phyloP scores from a whole-genome alignment of 2,329 filamentous ascomycete genomes.

The Exophiala xenobiotica region DNA sequence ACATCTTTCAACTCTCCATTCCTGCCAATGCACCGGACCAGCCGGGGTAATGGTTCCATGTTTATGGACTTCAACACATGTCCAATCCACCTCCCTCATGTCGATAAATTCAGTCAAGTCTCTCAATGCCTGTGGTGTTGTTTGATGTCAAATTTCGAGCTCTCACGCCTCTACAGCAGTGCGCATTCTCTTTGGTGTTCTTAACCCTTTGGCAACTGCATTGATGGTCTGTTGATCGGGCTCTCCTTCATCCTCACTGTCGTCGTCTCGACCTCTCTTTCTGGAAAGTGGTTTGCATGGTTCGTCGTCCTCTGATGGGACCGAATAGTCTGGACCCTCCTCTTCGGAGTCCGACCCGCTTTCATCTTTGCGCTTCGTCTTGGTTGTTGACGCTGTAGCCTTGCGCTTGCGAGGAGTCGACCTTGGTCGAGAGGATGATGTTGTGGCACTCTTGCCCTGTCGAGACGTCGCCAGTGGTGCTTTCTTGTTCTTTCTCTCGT shows the following conservation, averaged over 20 bases:
- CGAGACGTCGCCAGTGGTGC: conserved; percentile 20
- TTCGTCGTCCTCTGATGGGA: conserved; percentile 2
- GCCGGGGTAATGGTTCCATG: not conserved
- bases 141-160: not conserved
- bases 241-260: conserved; percentile 16
- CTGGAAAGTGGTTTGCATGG: not conserved
- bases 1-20: too few relatives aligned
- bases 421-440: not conserved
- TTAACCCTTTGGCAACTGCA: conserved; percentile 4
- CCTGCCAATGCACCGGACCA: conserved; percentile 4
- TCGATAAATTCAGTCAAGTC: not conserved
- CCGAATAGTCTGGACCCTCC: not conserved
- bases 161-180: not conserved
- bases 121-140: not conserved
- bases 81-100: not conserved
- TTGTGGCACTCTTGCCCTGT: conserved; percentile 10
- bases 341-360: conserved; percentile 9
- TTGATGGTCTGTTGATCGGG: conserved; percentile 1
- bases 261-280: conserved; percentile 13
- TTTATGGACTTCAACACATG: not conserved
- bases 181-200: conserved; percentile 5
- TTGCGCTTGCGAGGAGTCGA: not conserved
- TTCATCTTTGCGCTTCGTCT: not conserved
- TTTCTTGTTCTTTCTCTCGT: conserved; percentile 27
- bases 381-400: not conserved